Conservation (phyloP, 768 basidiomycete species). For the Heimioporus sp. region DNA sequence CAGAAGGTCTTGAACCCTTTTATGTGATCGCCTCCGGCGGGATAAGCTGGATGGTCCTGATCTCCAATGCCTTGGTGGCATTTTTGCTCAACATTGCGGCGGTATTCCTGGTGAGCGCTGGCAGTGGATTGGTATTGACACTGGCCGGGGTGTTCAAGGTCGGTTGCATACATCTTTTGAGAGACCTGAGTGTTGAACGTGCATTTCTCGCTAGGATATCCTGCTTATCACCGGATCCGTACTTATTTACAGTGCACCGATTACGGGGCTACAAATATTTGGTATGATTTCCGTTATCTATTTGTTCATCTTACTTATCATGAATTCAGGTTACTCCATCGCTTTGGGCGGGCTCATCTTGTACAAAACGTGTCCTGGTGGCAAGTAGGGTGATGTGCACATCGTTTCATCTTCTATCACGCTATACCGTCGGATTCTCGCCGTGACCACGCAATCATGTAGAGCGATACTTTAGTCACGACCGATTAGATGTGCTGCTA, state of each 20-base stretch:
- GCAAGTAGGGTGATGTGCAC: constrained; percentile 41
- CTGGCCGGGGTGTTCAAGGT: constrained; percentile 94
- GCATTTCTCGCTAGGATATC: constrained; percentile 62
- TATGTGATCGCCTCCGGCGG: constrained; percentile 51
- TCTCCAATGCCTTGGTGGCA: constrained; percentile 84
- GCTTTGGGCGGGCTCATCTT: constrained; percentile 82
- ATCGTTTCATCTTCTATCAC: too few relatives aligned
- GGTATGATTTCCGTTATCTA: constrained; percentile 40
- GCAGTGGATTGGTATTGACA: constrained; percentile 85
- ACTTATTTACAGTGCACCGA: constrained; percentile 72
- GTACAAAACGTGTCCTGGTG: constrained; percentile 68
- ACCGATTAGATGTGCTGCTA: too few relatives aligned
- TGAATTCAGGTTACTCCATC: constrained; percentile 70
- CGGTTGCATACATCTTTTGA: constrained; percentile 10
- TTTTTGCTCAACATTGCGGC: constrained; percentile 91
- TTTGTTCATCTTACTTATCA: background rate
- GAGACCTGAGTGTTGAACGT: constrained; percentile 9
- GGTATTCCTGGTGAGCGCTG: constrained; percentile 89
- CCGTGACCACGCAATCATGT: background rate
- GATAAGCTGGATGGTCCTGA: constrained; percentile 66
- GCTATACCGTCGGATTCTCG: too few relatives aligned
- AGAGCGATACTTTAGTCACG: too few relatives aligned
- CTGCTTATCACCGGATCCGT: constrained; percentile 92
- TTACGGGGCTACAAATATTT: constrained; percentile 83
- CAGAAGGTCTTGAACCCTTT: constrained; percentile 89